Base-by-base conservation (phyloP, 371 early-diverging fungal genomes). In the Apophysomyces trapeziformis region DNA sequence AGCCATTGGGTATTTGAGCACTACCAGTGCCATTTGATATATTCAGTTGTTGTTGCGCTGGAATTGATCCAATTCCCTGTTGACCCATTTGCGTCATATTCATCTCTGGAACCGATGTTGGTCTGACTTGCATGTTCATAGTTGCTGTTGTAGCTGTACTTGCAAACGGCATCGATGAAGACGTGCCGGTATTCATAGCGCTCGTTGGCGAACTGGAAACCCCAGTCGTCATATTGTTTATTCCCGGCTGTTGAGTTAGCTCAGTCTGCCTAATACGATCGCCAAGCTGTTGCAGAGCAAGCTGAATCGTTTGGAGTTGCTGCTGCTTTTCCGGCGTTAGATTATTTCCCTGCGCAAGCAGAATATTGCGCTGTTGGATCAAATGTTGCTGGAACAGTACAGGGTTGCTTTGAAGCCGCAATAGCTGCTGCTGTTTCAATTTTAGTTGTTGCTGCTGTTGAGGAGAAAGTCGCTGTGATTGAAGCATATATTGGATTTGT, bases 321-420 rank as follows among this genome's bases (percentile, higher is more conserved):
- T 76, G 74, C 26, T 76, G 76, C 44, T 82, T 79, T 21, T 68
- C 72, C 7, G 67, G 72, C 8, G 71, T 74, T 1, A 74, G 56
- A 21, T 1, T 67, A 57, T 1, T 57, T 57, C 54, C 54, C 11
- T 41, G 44, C 35, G 35, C 68, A 60, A 41, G 46, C 26, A 58
- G 68, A 57, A 38, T 67, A 59, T 64, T 72, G 62, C 50, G 66
- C 37, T 74, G 74, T 36, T 71, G 77, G 37, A 66, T 64, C 16
- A 67, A 36, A 26, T 67, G 72, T 13, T 68, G 68, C 32, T 67
- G 69, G 7, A 72, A 69, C 38, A 69, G 63, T 39, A 58, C 9
- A 11, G 63, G 46, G 43, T 62, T 36, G 21, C 66, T 65, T 0
- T 50, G 50, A 16, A 44, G 68, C 44, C 68, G 74, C 26, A 63